Percentiles rank a stretch among this genome's conserved stretches.
These are phyloP conservation scores for Suillus placidus DNA, from an alignment of 768 basidiomycete genomes.

Conservation along the genomic window DNA sequence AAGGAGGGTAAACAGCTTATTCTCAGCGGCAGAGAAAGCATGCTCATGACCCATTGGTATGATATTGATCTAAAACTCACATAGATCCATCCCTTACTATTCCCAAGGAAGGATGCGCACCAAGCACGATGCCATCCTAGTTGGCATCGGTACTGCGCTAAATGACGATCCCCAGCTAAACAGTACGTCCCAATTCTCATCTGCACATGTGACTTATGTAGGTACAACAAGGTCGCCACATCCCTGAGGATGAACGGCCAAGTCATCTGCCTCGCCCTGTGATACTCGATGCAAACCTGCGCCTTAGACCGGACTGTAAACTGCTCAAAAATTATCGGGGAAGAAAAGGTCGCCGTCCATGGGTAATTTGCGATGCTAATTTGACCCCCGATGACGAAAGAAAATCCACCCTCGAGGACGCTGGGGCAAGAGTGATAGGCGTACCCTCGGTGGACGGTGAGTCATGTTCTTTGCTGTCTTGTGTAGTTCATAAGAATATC, in stretches of 20 bases:
- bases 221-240: slow-evolving; percentile 51
- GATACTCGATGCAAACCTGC: slow-evolving; percentile 77
- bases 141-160: slow-evolving; percentile 87
- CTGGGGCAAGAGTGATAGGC: slow-evolving; percentile 69
- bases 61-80: slow-evolving; percentile 19
- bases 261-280: slow-evolving; percentile 75
- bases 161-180: slow-evolving; percentile 97
- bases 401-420: slow-evolving; percentile 51
- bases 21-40: slow-evolving; percentile 84
- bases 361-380: slow-evolving; percentile 59
- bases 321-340: slow-evolving; percentile 65
- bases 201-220: slow-evolving; percentile 5
- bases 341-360: slow-evolving; percentile 68
- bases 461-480: not conserved
- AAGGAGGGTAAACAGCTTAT: slow-evolving; percentile 70
- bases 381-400: slow-evolving; percentile 25
- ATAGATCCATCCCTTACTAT: slow-evolving; percentile 7
- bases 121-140: slow-evolving; percentile 89
- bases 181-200: slow-evolving; percentile 46
- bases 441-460: slow-evolving; percentile 46
- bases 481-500: slow-evolving; percentile 14
- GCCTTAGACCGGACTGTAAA: slow-evolving; percentile 66
- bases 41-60: slow-evolving; percentile 94
- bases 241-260: slow-evolving; percentile 43
- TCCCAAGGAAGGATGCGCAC: slow-evolving; percentile 71